Base-by-base conservation (phyloP, 148 eudicot species). In the Fagopyrum homotropicum region DNA sequence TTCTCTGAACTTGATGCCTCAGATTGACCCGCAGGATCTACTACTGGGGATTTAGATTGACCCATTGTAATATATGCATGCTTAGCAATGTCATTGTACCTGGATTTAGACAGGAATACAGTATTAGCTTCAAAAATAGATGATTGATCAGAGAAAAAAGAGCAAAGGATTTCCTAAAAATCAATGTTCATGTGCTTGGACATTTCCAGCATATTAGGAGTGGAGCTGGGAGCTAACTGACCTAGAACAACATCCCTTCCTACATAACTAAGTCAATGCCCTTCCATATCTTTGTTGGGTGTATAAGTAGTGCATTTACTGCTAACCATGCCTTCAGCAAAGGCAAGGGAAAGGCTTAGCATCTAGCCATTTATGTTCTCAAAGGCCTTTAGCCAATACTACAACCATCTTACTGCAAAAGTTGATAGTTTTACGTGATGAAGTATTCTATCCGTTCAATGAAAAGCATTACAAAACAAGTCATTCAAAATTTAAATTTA, bases 51-150 rank as follows among this genome's bases (percentile, higher is more conserved):
- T 75, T 82, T 87, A 72, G 79, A 12, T 72, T 83, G 83, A 68
- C 83, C 93, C 77, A 83, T 88, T 4, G 92, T 97, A 77, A 80
- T 75, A 79, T 90, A 89, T 50, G 97, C 99, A 77, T 82, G 89
- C 77, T 88, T 86, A 73, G 99, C 97, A 77, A 95, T 92, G 79
- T 95, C 99, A 81, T 81, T 92, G 87, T 95, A 95, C 99, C 99
- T 95, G 74, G 9, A 83, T 59, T 61, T 45, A 79, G 57, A 78
- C 69, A 59, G 30, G 45, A 49, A 11, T 22, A 73, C 1, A 30
- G 69, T 35, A 35, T 63, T 4, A 61, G 69, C 10, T 30, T 61
- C 43, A 26, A 30, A 29, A 61, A 5, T 0, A 64, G 46, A 64
- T 64, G 8, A 12, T 5, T 30, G 69, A 64, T 64, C 40, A 40